phyloP scores from a whole-genome alignment of 2,329 filamentous ascomycete genomes.

The Aureobasidium sp. region DNA sequence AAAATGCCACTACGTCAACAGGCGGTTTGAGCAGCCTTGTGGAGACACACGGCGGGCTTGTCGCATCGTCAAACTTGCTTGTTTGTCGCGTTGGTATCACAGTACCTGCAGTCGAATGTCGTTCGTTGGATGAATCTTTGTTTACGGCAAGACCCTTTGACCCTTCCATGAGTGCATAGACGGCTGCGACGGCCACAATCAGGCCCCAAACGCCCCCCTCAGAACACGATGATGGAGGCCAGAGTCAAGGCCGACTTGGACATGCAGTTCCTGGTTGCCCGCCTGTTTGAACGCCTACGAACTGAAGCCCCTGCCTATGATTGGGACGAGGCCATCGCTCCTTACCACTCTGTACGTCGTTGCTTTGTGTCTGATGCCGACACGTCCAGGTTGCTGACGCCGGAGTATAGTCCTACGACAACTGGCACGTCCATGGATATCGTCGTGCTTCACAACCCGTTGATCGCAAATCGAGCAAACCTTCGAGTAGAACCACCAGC shows the following conservation, averaged over 20 bases:
- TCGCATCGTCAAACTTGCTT: slow-evolving; percentile 4
- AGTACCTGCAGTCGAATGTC: neutral
- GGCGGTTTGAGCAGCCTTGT: neutral
- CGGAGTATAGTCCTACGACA: slow-evolving; percentile 66
- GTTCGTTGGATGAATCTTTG: neutral
- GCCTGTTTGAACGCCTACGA: slow-evolving; percentile 29
- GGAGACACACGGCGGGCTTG: neutral
- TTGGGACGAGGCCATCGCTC: slow-evolving; percentile 32
- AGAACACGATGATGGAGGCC: slow-evolving; percentile 16
- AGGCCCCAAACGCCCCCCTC: neutral
- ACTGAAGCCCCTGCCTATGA: slow-evolving; percentile 30
- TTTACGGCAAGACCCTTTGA: neutral
- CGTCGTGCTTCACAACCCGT: slow-evolving; percentile 22
- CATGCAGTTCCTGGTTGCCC: slow-evolving; percentile 17
- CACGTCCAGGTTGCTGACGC: neutral
- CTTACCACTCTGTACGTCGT: slow-evolving; percentile 39
- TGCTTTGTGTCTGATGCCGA: neutral
- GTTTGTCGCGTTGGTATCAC: neutral
- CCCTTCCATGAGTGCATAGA: slow-evolving; percentile 1
- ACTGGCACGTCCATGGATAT: slow-evolving; percentile 58
- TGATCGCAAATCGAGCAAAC: slow-evolving; percentile 10
- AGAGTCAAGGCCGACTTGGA: slow-evolving; percentile 16
- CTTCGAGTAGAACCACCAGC: slow-evolving; percentile 11
- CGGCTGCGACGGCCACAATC: slow-evolving; percentile 7
- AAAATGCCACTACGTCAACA: neutral